Conservation (phyloP, 2,329 filamentous ascomycete genomes). For the Arthrinium phaeospermum region DNA sequence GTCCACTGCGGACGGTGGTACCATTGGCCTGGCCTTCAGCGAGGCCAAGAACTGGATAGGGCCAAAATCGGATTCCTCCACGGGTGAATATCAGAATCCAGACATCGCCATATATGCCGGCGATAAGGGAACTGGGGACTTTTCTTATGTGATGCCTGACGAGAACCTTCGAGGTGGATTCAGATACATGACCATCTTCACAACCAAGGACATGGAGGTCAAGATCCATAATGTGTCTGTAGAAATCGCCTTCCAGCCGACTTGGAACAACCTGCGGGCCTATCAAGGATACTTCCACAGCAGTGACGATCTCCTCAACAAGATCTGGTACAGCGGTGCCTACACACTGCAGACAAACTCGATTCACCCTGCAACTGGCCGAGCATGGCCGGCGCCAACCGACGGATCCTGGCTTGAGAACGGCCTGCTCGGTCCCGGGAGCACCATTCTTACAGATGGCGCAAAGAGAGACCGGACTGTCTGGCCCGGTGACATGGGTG, state of each 20-base stretch:
- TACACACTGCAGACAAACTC: slow-evolving; percentile 53
- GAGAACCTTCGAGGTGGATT: slow-evolving; percentile 49
- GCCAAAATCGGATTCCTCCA: slow-evolving; percentile 47
- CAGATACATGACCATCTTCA: slow-evolving; percentile 48
- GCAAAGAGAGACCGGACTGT: slow-evolving; percentile 61
- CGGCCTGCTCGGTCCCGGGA: slow-evolving; percentile 35
- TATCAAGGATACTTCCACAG: slow-evolving; percentile 60
- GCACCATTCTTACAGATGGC: slow-evolving; percentile 49
- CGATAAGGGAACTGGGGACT: slow-evolving; percentile 39
- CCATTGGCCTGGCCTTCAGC: slow-evolving; percentile 48
- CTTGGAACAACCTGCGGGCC: slow-evolving; percentile 53
- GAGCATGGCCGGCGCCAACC: slow-evolving; percentile 35
- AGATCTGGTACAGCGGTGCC: slow-evolving; percentile 61
- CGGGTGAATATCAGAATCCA: slow-evolving; percentile 37
- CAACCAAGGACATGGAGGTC: slow-evolving; percentile 37
- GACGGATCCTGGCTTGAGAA: slow-evolving; percentile 39
- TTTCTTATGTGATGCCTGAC: slow-evolving; percentile 45
- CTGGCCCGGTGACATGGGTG: slow-evolving; percentile 64
- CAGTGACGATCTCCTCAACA: slow-evolving; percentile 55
- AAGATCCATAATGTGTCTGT: slow-evolving; percentile 32
- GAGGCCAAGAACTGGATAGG: slow-evolving; percentile 50
- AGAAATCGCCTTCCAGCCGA: slow-evolving; percentile 38
- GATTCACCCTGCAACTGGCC: slow-evolving; percentile 33
- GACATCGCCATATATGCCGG: slow-evolving; percentile 46
- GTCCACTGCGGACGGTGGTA: slow-evolving; percentile 32